Conservation (phyloP, 257 asterid genomes). For the Coffea eugenioides region DNA sequence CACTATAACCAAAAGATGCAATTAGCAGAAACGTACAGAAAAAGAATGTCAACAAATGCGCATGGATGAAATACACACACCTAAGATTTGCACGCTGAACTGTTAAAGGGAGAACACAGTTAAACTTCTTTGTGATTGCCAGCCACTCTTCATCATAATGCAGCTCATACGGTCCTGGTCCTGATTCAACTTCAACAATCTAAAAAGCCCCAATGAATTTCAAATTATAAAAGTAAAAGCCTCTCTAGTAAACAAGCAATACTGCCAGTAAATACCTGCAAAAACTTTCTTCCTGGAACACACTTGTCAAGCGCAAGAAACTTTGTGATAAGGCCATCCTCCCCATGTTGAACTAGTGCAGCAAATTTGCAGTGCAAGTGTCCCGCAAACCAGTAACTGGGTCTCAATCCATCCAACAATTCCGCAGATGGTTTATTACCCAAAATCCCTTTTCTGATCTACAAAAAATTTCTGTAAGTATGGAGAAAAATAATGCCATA, state of each 20-base stretch:
- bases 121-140: constrained; percentile 77
- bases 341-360: constrained; percentile 87
- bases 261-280: constrained; percentile 55
- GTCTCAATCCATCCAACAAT: constrained; percentile 74
- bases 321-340: constrained; percentile 51
- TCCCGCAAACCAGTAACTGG: constrained; percentile 90
- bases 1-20: constrained; percentile 38
- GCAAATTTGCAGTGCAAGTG: constrained; percentile 97
- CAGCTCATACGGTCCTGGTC: constrained; percentile 71
- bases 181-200: constrained; percentile 81
- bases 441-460: constrained; percentile 74
- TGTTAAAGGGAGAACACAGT: constrained; percentile 64
- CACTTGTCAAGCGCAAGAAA: constrained; percentile 57
- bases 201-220: constrained; percentile 28
- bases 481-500: neutral
- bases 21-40: constrained; percentile 13
- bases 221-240: constrained; percentile 13
- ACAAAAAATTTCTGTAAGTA: neutral
- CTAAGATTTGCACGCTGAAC: constrained; percentile 48
- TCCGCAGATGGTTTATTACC: constrained; percentile 90
- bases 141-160: constrained; percentile 98
- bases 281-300: constrained; percentile 48
- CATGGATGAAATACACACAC: constrained; percentile 32
- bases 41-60: constrained; percentile 10
- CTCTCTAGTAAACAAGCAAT: constrained; percentile 12